Evolutionary conservation across 164 flowering plant species (phyloP).

Genomic region (Buxus sempervirens): DNA sequence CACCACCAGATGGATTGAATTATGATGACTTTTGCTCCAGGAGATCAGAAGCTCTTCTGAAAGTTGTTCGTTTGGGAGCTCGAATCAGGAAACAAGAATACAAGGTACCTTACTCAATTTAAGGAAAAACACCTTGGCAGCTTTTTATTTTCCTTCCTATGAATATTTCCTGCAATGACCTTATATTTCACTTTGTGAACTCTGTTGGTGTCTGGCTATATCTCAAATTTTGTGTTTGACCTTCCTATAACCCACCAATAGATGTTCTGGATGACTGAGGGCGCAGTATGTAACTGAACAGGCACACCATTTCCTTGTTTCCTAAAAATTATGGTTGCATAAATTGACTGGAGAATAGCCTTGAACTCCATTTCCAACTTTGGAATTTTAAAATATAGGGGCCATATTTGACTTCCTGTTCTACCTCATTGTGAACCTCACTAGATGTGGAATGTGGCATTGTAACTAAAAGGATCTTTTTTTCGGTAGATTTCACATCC

Average conservation of each 20-base stretch:
- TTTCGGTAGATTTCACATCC: too few species aligned
- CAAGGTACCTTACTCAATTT: constrained; percentile 30
- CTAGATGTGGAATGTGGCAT: background rate
- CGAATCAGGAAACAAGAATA: constrained; percentile 46
- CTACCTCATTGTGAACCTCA: background rate
- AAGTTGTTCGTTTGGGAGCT: constrained; percentile 63
- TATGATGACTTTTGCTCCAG: constrained; percentile 69
- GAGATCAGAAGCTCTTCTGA: constrained; percentile 82
- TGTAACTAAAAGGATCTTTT: background rate
- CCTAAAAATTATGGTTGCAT: background rate
- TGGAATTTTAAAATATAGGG: background rate
- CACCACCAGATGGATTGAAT: constrained; percentile 86
- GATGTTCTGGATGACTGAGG: background rate
- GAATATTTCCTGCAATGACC: background rate
- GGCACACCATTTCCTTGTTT: background rate
- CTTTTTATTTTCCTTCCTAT: background rate
- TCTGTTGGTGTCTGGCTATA: too few species aligned
- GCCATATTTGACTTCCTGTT: background rate
- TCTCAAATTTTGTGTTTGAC: too few species aligned
- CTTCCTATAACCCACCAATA: too few species aligned
- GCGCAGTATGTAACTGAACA: background rate
- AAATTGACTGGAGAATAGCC: background rate
- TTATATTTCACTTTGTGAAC: background rate
- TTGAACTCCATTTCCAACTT: background rate
- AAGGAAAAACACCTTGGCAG: background rate